Conservation (phyloP, 2,329 filamentous ascomycete genomes). For the Diaporthe sp. region DNA sequence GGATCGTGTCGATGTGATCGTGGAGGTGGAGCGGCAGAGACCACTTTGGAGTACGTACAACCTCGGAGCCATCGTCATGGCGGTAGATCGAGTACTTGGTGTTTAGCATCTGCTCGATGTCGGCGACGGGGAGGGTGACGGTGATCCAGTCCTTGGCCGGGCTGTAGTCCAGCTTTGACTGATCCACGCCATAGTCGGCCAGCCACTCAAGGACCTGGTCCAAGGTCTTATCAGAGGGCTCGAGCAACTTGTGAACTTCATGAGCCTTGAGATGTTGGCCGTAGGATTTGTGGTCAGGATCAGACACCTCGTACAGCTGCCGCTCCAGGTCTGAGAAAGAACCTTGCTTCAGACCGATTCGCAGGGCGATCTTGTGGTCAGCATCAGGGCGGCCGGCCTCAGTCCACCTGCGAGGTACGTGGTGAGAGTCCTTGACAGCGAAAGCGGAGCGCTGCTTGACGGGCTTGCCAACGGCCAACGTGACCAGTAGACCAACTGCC, state of each 20-base stretch:
- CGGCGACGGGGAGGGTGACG: conserved; percentile 61
- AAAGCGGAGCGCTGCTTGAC: conserved; percentile 39
- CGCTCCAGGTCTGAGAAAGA: conserved; percentile 68
- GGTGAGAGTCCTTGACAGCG: conserved; percentile 68
- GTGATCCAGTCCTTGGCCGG: conserved; percentile 64
- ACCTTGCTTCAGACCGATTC: conserved; percentile 71
- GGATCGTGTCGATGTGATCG: conserved; percentile 60
- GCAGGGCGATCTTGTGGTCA: conserved; percentile 64
- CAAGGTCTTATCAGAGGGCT: conserved; percentile 65
- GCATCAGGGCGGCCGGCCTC: conserved; percentile 61
- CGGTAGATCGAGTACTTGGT: conserved; percentile 61
- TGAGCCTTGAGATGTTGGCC: conserved; percentile 64
- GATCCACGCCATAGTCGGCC: conserved; percentile 62
- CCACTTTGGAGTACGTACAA: conserved; percentile 69
- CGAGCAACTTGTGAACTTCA: conserved; percentile 67
- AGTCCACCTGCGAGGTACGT: conserved; percentile 65
- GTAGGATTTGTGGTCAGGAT: conserved; percentile 61
- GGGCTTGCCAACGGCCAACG: conserved; percentile 33
- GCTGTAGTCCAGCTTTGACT: conserved; percentile 48
- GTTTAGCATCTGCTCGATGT: conserved; percentile 61
- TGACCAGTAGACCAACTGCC: conserved; percentile 28
- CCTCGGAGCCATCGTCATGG: conserved; percentile 65
- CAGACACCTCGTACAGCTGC: conserved; percentile 63
- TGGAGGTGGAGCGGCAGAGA: conserved; percentile 62
- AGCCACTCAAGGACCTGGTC: conserved; percentile 70